Percentiles rank a stretch among this genome's conserved stretches.
Conservation (phyloP, 2,329 filamentous ascomycete species). For the Lithohypha guttulata region DNA sequence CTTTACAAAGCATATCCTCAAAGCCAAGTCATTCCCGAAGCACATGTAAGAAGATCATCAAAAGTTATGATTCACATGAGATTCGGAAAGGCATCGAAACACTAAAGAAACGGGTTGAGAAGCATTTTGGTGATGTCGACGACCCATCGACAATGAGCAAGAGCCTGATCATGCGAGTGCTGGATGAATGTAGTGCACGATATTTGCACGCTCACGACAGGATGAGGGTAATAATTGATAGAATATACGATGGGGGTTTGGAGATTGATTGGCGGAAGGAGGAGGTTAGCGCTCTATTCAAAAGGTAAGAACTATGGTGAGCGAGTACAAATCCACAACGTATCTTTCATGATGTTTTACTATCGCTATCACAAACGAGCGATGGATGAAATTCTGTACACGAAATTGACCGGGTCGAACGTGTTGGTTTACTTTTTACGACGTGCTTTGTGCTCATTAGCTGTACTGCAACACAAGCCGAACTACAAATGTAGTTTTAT, state of each 20-base stretch:
- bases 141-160: slow-evolving; percentile 50
- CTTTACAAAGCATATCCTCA: slow-evolving; percentile 53
- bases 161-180: slow-evolving; percentile 48
- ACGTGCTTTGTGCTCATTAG: too few relatives aligned
- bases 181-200: slow-evolving; percentile 47
- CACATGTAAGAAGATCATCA: slow-evolving; percentile 76
- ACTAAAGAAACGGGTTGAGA: slow-evolving; percentile 83
- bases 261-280: slow-evolving; percentile 40
- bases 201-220: slow-evolving; percentile 47
- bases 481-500: too few relatives aligned
- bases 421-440: too few relatives aligned
- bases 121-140: slow-evolving; percentile 88
- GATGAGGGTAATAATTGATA: slow-evolving; percentile 33
- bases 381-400: too few relatives aligned
- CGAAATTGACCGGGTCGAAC: too few relatives aligned
- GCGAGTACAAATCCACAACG: too few relatives aligned
- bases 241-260: slow-evolving; percentile 34
- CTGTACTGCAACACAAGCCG: too few relatives aligned
- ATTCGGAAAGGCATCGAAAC: slow-evolving; percentile 82
- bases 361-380: too few relatives aligned
- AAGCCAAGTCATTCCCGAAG: slow-evolving; percentile 74
- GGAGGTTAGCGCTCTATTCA: slow-evolving; percentile 34
- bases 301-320: slow-evolving; percentile 27
- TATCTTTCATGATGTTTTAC: too few relatives aligned
- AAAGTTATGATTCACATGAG: slow-evolving; percentile 71